A percentile compares a stretch with the other conserved stretches of the same genome.
phyloP scores from a whole-genome alignment of 1,284 basidiomycete species.

The Ganoderma sinense region DNA sequence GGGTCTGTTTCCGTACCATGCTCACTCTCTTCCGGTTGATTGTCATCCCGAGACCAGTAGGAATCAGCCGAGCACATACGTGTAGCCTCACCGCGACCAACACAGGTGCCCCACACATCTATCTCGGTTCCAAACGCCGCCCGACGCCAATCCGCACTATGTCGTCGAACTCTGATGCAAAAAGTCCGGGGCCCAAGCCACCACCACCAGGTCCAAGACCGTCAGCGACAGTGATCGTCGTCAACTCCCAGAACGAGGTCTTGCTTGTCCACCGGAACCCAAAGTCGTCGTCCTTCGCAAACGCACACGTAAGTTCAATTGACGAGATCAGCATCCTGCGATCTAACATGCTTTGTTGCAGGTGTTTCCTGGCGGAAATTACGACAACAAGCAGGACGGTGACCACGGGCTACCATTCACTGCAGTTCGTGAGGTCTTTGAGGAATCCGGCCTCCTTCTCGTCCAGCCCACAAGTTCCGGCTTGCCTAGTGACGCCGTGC shows the following conservation, averaged over 20 bases:
- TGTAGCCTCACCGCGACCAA: background rate
- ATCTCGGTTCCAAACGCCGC: background rate
- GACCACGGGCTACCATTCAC: slow-evolving; percentile 56
- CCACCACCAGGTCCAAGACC: slow-evolving; percentile 41
- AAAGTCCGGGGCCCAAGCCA: background rate
- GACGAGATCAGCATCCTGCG: background rate
- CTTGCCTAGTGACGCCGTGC: slow-evolving; percentile 43
- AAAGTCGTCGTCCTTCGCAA: slow-evolving; percentile 66
- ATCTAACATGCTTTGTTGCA: slow-evolving; percentile 34
- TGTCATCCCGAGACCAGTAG: slow-evolving; percentile 9
- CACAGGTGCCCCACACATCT: background rate
- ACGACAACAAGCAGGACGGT: slow-evolving; percentile 63
- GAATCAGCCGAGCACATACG: background rate
- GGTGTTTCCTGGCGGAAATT: slow-evolving; percentile 81
- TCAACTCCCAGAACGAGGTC: slow-evolving; percentile 70
- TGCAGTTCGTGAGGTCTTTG: slow-evolving; percentile 77
- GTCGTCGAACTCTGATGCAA: slow-evolving; percentile 9
- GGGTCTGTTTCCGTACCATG: slow-evolving; percentile 12
- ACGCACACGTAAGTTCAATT: slow-evolving; percentile 60
- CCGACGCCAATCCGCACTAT: slow-evolving; percentile 8
- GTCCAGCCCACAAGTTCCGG: slow-evolving; percentile 47
- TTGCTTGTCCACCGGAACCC: slow-evolving; percentile 74
- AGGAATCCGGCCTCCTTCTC: slow-evolving; percentile 74
- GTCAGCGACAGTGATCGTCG: slow-evolving; percentile 70
- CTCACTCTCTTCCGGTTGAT: slow-evolving; percentile 10